Conservation (phyloP, 2,329 filamentous ascomycete species). For the Colletotrichum sp. region DNA sequence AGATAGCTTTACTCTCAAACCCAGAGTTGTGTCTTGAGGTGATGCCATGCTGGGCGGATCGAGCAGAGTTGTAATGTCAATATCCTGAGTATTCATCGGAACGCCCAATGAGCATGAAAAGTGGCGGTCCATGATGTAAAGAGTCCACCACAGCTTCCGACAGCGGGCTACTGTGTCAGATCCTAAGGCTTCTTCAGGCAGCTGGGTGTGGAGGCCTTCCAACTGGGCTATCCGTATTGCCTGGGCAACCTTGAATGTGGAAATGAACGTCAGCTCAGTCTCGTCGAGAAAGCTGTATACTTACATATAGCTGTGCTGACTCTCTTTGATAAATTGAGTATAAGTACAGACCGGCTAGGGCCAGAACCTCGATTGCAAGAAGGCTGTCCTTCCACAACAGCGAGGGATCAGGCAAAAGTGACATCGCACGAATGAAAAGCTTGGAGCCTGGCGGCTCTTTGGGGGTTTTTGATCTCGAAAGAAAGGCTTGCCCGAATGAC, state of each 20-base stretch:
- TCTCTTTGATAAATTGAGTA: slow-evolving; percentile 43
- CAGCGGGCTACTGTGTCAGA: slow-evolving; percentile 34
- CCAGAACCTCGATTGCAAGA: slow-evolving; percentile 40
- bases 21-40: slow-evolving; percentile 32
- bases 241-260: slow-evolving; percentile 37
- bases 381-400: slow-evolving; percentile 41
- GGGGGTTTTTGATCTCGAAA: slow-evolving; percentile 3
- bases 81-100: slow-evolving; percentile 41
- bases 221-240: slow-evolving; percentile 45
- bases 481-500: slow-evolving; percentile 27
- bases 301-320: slow-evolving; percentile 26
- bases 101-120: slow-evolving; percentile 43
- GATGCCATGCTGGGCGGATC: slow-evolving; percentile 30
- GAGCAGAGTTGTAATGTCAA: slow-evolving; percentile 36
- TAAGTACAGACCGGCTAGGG: slow-evolving; percentile 39
- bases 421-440: slow-evolving; percentile 38
- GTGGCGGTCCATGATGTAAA: slow-evolving; percentile 45
- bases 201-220: slow-evolving; percentile 43
- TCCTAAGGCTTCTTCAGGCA: slow-evolving; percentile 40
- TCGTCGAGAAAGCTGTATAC: background rate
- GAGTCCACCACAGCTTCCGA: slow-evolving; percentile 44
- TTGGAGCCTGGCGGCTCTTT: slow-evolving; percentile 31
- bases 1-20: slow-evolving; percentile 40
- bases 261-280: background rate
- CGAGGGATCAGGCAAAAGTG: slow-evolving; percentile 37